Base-by-base conservation (phyloP, 345 rosid genomes). In the Eucalyptus cloeziana region DNA sequence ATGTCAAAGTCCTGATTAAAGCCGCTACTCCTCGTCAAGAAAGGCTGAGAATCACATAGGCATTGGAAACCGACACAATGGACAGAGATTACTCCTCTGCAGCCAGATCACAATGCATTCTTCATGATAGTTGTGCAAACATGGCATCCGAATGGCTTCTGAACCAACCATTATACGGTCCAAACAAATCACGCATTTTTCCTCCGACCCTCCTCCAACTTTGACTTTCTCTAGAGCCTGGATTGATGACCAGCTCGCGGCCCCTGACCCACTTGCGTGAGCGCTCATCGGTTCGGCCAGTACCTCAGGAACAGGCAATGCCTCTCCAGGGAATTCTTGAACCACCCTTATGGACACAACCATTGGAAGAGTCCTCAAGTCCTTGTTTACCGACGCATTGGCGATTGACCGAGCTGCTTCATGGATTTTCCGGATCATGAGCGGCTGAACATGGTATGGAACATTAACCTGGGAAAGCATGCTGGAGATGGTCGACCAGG, bases 161-260 rank as follows among this genome's bases (percentile, higher is more conserved):
- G 86, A 71, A 6, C 94, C 91, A 11, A 81, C 56, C 49, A 43
- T 9, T 3, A 94, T 60, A 33, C 91, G 93, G 40, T 94, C 94
- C 92, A 92, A 87, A 89, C 95, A 94, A 14, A 93, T 92, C n/a
- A 89, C 93, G 45, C 94, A 94, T 52, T 85, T 83, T 58, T 56
- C 31, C 22, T 80, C 37, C 16, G 44, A 17, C 21, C n/a, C 90
- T 81, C 81, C 49, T 86, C 81, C 49, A 25, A 89, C 49, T 27
- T 52, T 45, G 17, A 88, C 90, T 88, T 64, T 89, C 90, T 92
- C 89, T 49, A 92, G 43, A 71, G 89, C 92, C 51, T 87, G 83
- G 31, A 91, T 83, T 3, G 91, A 87, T 8, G 69, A 44, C 10
- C 86, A 11, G 87, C 64, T 86, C 6, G 19, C 87, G 3, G 69